Evolutionary conservation across 495 filamentous ascomycete species (phyloP).

Genomic region (Penicillium simplicissimum): DNA sequence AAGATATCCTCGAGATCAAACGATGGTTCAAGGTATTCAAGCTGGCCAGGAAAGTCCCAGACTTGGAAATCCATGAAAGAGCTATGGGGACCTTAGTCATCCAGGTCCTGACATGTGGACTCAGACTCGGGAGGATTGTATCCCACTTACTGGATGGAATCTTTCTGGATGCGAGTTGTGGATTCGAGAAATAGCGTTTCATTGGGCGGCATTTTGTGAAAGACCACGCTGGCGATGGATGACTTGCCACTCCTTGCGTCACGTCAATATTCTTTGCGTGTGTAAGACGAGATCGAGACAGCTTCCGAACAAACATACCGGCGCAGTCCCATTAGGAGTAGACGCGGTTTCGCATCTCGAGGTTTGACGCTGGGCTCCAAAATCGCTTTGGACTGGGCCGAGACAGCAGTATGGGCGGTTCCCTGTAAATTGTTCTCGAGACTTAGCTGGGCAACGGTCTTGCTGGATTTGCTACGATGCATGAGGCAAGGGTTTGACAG

Average conservation of each 20-base stretch:
- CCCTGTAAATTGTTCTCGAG: constrained; percentile 40
- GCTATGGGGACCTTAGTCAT: constrained; percentile 44
- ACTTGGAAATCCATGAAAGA: constrained; percentile 99
- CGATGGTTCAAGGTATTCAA: constrained; percentile 80
- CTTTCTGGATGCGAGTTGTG: constrained; percentile 87
- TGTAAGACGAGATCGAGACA: neutral
- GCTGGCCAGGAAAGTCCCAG: constrained; percentile 94
- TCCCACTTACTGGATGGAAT: constrained; percentile 76
- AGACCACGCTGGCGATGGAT: constrained; percentile 95
- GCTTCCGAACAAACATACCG: constrained; percentile 56
- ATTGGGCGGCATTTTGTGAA: constrained; percentile 92
- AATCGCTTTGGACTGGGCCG: constrained; percentile 32
- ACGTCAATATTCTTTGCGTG: constrained; percentile 6
- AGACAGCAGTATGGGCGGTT: constrained; percentile 23
- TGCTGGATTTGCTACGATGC: constrained; percentile 18
- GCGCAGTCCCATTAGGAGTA: constrained; percentile 93
- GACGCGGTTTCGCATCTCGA: constrained; percentile 69
- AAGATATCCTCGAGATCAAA: constrained; percentile 94
- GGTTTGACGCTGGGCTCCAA: constrained; percentile 36
- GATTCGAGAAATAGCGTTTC: constrained; percentile 95
- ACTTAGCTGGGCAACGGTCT: constrained; percentile 40
- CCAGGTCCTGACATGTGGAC: neutral
- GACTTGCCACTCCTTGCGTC: constrained; percentile 85
- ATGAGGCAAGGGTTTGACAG: constrained; percentile 9
- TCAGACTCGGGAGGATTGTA: no score